Conservation (phyloP, 768 basidiomycete species). For the Calocera viscosa region DNA sequence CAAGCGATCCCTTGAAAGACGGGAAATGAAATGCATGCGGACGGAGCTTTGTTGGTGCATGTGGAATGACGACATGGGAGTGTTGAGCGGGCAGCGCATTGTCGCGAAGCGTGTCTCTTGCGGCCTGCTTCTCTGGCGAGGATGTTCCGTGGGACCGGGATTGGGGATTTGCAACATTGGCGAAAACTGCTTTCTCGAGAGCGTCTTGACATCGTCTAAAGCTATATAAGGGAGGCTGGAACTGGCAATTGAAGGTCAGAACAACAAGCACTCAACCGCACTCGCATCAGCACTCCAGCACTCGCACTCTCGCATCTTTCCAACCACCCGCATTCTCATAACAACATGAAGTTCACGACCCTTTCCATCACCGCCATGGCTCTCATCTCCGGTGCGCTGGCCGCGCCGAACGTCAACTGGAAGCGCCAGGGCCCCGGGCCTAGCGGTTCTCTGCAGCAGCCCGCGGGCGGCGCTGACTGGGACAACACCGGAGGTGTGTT, state of each 20-base stretch:
- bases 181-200: background rate
- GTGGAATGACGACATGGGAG: background rate
- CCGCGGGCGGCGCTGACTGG: background rate
- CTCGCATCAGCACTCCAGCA: background rate
- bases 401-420: background rate
- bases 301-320: background rate
- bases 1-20: background rate
- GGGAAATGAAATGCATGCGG: background rate
- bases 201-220: background rate
- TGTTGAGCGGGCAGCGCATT: background rate
- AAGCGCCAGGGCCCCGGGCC: constrained; percentile 2
- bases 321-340: background rate
- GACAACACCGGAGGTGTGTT: background rate
- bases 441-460: background rate
- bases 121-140: background rate
- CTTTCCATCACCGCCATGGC: background rate
- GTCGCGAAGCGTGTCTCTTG: background rate
- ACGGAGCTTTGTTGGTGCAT: background rate
- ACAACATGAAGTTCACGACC: background rate
- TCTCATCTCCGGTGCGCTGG: background rate
- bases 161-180: background rate
- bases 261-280: background rate
- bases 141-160: background rate
- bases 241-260: background rate
- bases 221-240: background rate